A percentile compares a stretch with the other conserved stretches of the same genome.
Evolutionary conservation across 768 basidiomycete genomes (phyloP).

Genomic region (Filobasidium wieringae): DNA sequence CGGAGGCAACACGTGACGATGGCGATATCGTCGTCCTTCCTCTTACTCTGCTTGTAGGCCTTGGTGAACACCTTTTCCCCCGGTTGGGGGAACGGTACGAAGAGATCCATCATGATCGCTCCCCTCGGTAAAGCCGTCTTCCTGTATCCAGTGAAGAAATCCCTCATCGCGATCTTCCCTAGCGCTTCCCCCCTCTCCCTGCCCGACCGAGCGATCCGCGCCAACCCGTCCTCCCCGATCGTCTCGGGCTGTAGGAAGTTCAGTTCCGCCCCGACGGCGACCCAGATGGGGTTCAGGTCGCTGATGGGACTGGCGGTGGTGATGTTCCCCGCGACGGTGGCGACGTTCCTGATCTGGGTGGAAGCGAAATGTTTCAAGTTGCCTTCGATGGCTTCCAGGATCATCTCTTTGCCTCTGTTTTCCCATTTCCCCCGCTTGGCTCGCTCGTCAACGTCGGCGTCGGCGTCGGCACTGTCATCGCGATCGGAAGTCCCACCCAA

Average conservation of each 20-base stretch:
- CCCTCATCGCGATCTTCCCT: conserved; percentile 6
- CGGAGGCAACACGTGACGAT: conserved; percentile 23
- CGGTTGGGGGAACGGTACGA: conserved; percentile 16
- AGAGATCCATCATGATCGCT: conserved; percentile 17
- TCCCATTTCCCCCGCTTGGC: neutral
- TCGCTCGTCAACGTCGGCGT: too few relatives aligned
- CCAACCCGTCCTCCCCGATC: neutral
- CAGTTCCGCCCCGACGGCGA: conserved; percentile 16
- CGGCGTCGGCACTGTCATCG: neutral
- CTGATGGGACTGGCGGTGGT: conserved; percentile 21
- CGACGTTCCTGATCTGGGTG: conserved; percentile 24
- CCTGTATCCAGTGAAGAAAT: conserved; percentile 27
- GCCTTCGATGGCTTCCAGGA: conserved; percentile 16
- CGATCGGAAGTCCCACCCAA: too few relatives aligned
- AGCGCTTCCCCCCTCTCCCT: neutral
- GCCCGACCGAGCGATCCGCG: neutral
- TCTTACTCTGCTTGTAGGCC: conserved; percentile 29
- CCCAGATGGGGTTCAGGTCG: conserved; percentile 29
- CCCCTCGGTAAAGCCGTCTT: conserved; percentile 20
- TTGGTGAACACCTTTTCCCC: conserved; percentile 13
- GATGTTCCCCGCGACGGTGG: conserved; percentile 23
- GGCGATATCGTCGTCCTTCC: conserved; percentile 29
- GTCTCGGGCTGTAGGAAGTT: neutral
- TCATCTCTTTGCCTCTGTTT: neutral
- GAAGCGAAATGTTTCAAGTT: conserved; percentile 25